Evolutionary conservation across 2,329 filamentous ascomycete genomes (phyloP), one percentile per base, ranked within the genome.

Genomic region (Xylaria sp.): DNA sequence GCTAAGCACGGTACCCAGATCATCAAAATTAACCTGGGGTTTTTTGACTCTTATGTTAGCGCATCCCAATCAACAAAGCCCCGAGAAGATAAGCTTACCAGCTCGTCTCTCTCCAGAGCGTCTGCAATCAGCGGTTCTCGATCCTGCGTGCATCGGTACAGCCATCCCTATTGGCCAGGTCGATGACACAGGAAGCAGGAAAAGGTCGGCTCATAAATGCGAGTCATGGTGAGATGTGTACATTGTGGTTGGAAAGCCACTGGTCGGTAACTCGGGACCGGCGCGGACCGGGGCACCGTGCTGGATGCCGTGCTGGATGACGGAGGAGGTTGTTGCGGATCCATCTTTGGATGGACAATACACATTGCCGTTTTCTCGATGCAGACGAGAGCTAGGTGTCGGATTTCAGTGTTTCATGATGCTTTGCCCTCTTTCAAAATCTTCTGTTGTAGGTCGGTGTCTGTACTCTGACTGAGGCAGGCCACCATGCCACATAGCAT

Each of bases 151-250:
- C 93, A 96, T 67, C 86, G 83, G 78, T 93, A 96, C 24, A 96
- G 80, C 87, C 91, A 96, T 30, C 92, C 91, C 61, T 90, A 83
- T 17, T 83, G 79, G 0, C 90, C 86, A 1, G 79, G 78, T 48
- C 81, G 80, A 47, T 81, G 81, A 74, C 93, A 96, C 27, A 83
- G 75, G 7, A 84, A 79, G 79, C 93, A 96, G 19, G 78, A 75
- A 55, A 82, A 78, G 32, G 83, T 76, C 21, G 79, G 66, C 39
- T 85, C 85, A 73, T 89, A 92, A 53, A 93, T 78, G 32, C 90
- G 88, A 9, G 88, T 87, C 85, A 93, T 90, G 64, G 85, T 89
- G 54, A 89, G 80, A 75, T 94, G 92, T 2, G 88, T 92, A 78
- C 92, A 94, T 24, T 67, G 73, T 11, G 77, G 71, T 54, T 67